phyloP scores from a whole-genome alignment of 495 filamentous ascomycete species.

The Cercophora scortea region DNA sequence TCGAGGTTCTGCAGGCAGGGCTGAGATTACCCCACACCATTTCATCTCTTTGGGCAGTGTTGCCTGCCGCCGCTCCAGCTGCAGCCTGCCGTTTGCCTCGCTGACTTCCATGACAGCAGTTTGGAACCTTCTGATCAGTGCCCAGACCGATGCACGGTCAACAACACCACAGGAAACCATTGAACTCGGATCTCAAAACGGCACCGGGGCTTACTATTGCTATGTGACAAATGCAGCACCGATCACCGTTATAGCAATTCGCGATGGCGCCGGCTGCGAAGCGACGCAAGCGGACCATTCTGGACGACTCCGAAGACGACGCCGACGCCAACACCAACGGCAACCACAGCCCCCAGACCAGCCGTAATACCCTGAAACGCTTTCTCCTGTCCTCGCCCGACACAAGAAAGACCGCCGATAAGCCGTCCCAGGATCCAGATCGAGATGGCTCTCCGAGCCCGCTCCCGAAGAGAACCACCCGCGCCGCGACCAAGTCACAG shows the following conservation, averaged over 20 bases:
- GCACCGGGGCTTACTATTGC: too few species aligned
- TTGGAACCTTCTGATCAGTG: too few species aligned
- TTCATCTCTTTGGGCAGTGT: too few species aligned
- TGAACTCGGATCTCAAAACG: too few species aligned
- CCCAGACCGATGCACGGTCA: too few species aligned
- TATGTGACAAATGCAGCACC: not conserved
- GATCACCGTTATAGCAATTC: slow-evolving; percentile 1
- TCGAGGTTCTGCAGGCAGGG: too few species aligned
- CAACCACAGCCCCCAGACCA: slow-evolving; percentile 8
- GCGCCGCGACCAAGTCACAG: slow-evolving; percentile 9
- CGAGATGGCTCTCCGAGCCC: slow-evolving; percentile 24
- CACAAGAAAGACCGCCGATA: slow-evolving; percentile 11
- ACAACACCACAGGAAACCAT: too few species aligned
- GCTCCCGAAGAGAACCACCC: slow-evolving; percentile 22
- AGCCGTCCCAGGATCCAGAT: slow-evolving; percentile 8
- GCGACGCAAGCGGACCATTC: slow-evolving; percentile 34
- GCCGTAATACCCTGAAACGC: slow-evolving; percentile 30
- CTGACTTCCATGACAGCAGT: too few species aligned
- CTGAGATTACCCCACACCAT: too few species aligned
- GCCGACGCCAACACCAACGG: slow-evolving; percentile 1
- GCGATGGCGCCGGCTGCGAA: slow-evolving; percentile 49
- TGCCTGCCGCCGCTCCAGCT: too few species aligned
- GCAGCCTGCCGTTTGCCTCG: too few species aligned
- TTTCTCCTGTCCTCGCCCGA: slow-evolving; percentile 38
- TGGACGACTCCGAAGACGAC: slow-evolving; percentile 27